A percentile compares a stretch with the other conserved stretches of the same genome.
These are phyloP conservation scores for Pyrenophora graminea DNA, from an alignment of 2,329 filamentous ascomycete species.

Conservation along the genomic window DNA sequence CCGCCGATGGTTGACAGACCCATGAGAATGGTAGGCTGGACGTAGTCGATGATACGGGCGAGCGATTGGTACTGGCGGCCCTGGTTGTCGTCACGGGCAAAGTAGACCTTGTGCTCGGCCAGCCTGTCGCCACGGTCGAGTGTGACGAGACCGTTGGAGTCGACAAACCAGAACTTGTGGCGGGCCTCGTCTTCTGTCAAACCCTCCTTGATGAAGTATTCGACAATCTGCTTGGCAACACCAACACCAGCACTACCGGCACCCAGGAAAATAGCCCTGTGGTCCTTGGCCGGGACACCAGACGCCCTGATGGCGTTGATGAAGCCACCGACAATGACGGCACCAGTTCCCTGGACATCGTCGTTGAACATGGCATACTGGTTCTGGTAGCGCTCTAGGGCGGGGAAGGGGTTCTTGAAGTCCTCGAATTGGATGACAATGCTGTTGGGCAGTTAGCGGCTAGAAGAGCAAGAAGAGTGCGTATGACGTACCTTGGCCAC, in stretches of 20 bases:
- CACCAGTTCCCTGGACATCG: slow-evolving; percentile 95
- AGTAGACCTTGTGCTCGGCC: slow-evolving; percentile 81
- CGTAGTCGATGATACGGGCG: slow-evolving; percentile 89
- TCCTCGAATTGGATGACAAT: slow-evolving; percentile 93
- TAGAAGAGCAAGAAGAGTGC: neutral
- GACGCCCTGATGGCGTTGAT: slow-evolving; percentile 80
- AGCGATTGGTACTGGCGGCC: slow-evolving; percentile 74
- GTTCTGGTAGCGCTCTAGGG: slow-evolving; percentile 85
- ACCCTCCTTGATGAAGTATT: slow-evolving; percentile 93
- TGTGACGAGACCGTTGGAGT: slow-evolving; percentile 95
- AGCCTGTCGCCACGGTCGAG: slow-evolving; percentile 90
- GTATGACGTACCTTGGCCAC: slow-evolving; percentile 64
- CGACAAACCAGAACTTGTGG: slow-evolving; percentile 95
- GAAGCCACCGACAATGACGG: slow-evolving; percentile 86
- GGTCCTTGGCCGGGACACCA: slow-evolving; percentile 82
- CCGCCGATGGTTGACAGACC: slow-evolving; percentile 93
- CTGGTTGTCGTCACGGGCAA: slow-evolving; percentile 67
- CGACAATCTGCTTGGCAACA: slow-evolving; percentile 96
- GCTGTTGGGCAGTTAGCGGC: slow-evolving; percentile 49
- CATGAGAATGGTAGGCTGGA: slow-evolving; percentile 92
- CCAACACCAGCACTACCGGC: slow-evolving; percentile 94
- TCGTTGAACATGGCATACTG: slow-evolving; percentile 97
- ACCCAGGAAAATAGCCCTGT: slow-evolving; percentile 93
- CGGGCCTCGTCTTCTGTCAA: slow-evolving; percentile 84
- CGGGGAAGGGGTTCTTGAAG: slow-evolving; percentile 96